Conservation (phyloP, 129 eudicot species). For the Saussurea involucrata region DNA sequence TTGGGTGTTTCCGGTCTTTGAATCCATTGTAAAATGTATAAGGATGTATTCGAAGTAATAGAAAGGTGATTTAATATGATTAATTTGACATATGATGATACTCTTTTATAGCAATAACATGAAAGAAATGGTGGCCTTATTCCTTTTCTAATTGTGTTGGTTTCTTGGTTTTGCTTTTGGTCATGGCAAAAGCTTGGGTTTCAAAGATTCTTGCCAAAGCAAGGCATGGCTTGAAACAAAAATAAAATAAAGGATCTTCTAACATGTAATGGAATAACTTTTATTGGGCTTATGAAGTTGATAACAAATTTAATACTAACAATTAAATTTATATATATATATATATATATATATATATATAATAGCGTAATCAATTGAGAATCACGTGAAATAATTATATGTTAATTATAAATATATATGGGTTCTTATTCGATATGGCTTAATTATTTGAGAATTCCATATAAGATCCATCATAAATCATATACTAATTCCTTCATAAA, state of each 20-base stretch:
- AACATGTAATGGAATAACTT: constrained; percentile 20
- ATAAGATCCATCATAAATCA: no score
- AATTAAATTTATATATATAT: neutral
- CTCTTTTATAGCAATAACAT: constrained; percentile 18
- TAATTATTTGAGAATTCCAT: no score
- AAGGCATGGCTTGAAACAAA: constrained; percentile 39
- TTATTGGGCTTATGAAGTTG: neutral
- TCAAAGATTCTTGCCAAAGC: constrained; percentile 29
- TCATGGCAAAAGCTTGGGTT: constrained; percentile 14
- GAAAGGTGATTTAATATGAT: constrained; percentile 12
- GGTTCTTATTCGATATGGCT: no score
- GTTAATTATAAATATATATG: no score
- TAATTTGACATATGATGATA: constrained; percentile 6
- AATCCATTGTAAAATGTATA: constrained; percentile 17
- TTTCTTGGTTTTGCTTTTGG: constrained; percentile 29
- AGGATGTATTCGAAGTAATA: neutral
- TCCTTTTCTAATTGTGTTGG: constrained; percentile 29
- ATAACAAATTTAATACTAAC: neutral
- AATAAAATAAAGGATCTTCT: constrained; percentile 15
- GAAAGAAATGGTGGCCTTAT: constrained; percentile 10
- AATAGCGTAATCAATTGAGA: no score
- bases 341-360: no score
- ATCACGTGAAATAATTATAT: no score
- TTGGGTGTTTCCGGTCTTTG: constrained; percentile 25
- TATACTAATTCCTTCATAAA: no score